A percentile compares a stretch with the other conserved stretches of the same genome.
phyloP scores from a whole-genome alignment of 352 stramenopile genomes.

The Phytophthora macrochlamydospora region DNA sequence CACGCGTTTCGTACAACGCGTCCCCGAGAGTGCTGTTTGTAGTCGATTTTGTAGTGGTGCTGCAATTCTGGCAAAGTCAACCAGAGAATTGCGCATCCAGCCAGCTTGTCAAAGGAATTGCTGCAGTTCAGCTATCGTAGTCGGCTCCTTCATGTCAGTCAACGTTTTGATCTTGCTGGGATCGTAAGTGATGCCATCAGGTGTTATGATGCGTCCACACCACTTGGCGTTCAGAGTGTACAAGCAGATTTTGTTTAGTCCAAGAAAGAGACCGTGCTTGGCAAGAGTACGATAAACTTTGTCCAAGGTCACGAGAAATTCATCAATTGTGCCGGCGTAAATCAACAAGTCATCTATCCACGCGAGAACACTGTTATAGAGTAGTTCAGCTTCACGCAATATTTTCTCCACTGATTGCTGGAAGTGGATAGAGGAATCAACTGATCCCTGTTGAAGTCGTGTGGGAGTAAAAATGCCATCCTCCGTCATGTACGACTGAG shows the following conservation, averaged over 20 bases:
- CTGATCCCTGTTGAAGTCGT: constrained; percentile 1
- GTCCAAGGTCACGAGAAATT: constrained; percentile 1
- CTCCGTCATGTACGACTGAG: constrained; percentile 2
- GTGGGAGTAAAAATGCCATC: constrained; percentile 1
- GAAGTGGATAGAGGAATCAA: constrained; percentile 1
- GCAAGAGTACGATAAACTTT: background rate
- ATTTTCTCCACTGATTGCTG: constrained; percentile 2
- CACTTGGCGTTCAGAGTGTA: constrained; percentile 2
- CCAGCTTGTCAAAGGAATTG: background rate
- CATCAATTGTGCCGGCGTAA: constrained; percentile 3
- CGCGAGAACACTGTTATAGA: background rate
- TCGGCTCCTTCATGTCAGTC: background rate
- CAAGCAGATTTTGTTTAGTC: constrained; percentile 1
- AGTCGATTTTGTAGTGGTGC: background rate
- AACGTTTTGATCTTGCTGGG: background rate
- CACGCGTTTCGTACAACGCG: background rate
- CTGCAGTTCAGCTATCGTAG: background rate
- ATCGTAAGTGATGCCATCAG: background rate
- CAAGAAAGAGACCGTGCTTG: constrained; percentile 1
- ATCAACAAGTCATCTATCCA: constrained; percentile 4
- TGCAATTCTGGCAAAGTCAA: background rate
- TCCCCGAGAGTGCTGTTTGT: background rate
- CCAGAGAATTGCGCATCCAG: background rate
- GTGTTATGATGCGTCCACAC: background rate
- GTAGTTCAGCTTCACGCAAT: background rate